A percentile compares a stretch with the other conserved stretches of the same genome.
These are phyloP conservation scores for Fusarium sambucinum DNA, from an alignment of 2,329 filamentous ascomycete species.

Conservation along the genomic window DNA sequence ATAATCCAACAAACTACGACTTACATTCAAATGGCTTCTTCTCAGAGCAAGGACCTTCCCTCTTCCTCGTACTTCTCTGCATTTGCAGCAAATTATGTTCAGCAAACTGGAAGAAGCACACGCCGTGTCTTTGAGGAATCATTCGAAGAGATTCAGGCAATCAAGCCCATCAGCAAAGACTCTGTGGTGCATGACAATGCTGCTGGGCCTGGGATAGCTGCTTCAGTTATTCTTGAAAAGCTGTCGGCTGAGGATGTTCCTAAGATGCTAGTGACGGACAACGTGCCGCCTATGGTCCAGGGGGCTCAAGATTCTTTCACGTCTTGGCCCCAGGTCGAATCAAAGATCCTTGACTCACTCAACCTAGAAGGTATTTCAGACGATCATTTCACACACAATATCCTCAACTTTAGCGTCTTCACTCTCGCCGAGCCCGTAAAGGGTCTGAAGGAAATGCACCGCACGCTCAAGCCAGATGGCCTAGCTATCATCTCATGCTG, in stretches of 20 bases:
- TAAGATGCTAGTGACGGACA: slow-evolving; percentile 37
- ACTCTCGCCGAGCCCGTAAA: slow-evolving; percentile 42
- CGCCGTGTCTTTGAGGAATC: slow-evolving; percentile 38
- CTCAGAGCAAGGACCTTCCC: slow-evolving; percentile 30
- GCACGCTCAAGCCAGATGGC: slow-evolving; percentile 48
- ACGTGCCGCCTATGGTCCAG: slow-evolving; percentile 35
- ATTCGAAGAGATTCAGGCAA: slow-evolving; percentile 33
- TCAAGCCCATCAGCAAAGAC: slow-evolving; percentile 35
- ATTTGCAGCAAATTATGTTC: slow-evolving; percentile 45
- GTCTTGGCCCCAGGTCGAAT: slow-evolving; percentile 9
- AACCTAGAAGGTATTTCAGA: slow-evolving; percentile 37
- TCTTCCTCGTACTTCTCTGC: slow-evolving; percentile 44
- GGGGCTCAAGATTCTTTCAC: slow-evolving; percentile 32
- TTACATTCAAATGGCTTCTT: slow-evolving; percentile 17
- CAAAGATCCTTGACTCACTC: slow-evolving; percentile 38
- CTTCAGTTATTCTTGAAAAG: slow-evolving; percentile 42
- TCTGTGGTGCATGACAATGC: slow-evolving; percentile 52
- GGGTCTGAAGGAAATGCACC: slow-evolving; percentile 48
- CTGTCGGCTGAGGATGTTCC: slow-evolving; percentile 10
- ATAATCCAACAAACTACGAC: not conserved
- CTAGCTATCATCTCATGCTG: slow-evolving; percentile 45
- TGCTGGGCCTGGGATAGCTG: slow-evolving; percentile 50
- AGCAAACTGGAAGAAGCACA: slow-evolving; percentile 49
- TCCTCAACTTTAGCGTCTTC: slow-evolving; percentile 51
- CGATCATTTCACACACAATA: slow-evolving; percentile 43